Conservation (phyloP, 169 alveolate species). For the Plasmodium adleri region DNA sequence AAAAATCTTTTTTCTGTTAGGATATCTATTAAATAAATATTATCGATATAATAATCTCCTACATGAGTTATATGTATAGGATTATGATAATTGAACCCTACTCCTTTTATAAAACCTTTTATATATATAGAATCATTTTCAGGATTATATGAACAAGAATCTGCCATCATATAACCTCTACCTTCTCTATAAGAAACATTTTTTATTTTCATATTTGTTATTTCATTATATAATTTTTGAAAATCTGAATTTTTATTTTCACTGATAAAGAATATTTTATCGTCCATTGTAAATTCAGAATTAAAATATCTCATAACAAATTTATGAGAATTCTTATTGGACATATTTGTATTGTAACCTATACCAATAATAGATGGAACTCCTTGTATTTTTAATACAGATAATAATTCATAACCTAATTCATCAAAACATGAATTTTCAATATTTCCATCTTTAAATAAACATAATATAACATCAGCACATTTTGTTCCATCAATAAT, state of each 20-base stretch:
- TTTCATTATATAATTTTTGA: constrained; percentile 63
- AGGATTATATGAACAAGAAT: constrained; percentile 76
- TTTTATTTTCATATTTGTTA: constrained; percentile 77
- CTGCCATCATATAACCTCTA: constrained; percentile 85
- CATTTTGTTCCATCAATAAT: constrained; percentile 77
- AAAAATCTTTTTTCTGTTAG: constrained; percentile 57
- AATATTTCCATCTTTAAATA: constrained; percentile 64
- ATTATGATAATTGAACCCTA: constrained; percentile 81
- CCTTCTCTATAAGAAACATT: constrained; percentile 82
- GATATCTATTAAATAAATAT: constrained; percentile 78
- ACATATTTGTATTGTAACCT: constrained; percentile 75
- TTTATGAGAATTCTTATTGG: constrained; percentile 36
- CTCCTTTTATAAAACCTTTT: constrained; percentile 84
- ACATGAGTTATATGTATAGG: constrained; percentile 83
- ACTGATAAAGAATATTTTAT: constrained; percentile 75
- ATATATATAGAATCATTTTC: constrained; percentile 65
- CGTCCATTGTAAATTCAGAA: constrained; percentile 83
- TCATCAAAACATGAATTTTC: constrained; percentile 66
- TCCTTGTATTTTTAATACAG: constrained; percentile 83
- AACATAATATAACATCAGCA: constrained; percentile 66
- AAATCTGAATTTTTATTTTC: constrained; percentile 13
- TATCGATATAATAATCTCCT: constrained; percentile 82
- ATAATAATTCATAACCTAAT: constrained; percentile 79
- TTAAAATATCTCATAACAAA: constrained; percentile 83
- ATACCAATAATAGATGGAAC: constrained; percentile 86